Conservation (phyloP, 768 basidiomycete genomes). For the Leccinum subtestaceum region DNA sequence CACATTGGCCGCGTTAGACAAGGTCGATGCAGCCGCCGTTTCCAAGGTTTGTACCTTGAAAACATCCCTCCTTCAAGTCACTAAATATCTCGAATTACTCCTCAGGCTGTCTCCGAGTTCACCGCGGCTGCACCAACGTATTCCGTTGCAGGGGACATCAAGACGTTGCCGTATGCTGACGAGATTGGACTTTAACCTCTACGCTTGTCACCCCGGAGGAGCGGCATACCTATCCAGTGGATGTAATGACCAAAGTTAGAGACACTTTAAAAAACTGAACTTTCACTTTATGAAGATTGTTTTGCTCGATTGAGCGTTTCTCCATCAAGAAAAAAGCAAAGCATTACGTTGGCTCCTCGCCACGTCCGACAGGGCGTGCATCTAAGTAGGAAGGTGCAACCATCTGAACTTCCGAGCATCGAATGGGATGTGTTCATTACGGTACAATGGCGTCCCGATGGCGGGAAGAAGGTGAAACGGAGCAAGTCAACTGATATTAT, state of each 20-base stretch:
- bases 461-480: background rate
- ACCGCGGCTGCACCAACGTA: conserved; percentile 79
- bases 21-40: conserved; percentile 61
- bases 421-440: too few species aligned
- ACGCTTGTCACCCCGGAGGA: background rate
- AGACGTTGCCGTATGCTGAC: conserved; percentile 76
- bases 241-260: conserved; percentile 21
- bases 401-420: too few species aligned
- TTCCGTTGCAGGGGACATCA: conserved; percentile 80
- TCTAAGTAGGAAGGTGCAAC: too few species aligned
- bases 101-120: conserved; percentile 57
- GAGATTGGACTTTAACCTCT: conserved; percentile 68
- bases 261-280: background rate
- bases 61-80: background rate
- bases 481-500: background rate
- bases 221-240: conserved; percentile 12
- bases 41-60: conserved; percentile 53
- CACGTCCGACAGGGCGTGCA: too few species aligned
- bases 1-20: conserved; percentile 67
- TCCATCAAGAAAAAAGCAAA: too few species aligned
- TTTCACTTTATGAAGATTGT: background rate
- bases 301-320: background rate
- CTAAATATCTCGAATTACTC: background rate
- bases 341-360: too few species aligned
- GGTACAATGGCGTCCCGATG: background rate